These are phyloP conservation scores for Clonostachys chloroleuca DNA, from an alignment of 2,329 filamentous ascomycete genomes.

Conservation along the genomic window DNA sequence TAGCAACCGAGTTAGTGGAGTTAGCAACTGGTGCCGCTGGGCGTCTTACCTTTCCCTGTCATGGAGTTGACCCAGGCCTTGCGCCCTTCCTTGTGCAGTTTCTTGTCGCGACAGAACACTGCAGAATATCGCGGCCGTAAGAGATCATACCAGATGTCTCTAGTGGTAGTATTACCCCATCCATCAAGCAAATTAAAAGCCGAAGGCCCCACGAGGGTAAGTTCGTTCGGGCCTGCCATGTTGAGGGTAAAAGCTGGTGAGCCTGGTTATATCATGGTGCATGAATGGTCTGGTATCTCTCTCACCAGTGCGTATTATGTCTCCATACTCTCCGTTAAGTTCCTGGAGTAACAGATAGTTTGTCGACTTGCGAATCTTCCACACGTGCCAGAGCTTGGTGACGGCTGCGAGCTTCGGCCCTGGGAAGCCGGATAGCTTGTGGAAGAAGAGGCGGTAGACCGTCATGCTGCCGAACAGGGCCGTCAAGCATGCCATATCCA, in stretches of 20 bases:
- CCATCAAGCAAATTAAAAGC: not conserved
- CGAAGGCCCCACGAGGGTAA: not conserved
- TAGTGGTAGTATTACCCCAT: not conserved
- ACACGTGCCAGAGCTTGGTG: not conserved
- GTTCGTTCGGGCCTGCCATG: not conserved
- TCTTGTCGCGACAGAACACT: not conserved
- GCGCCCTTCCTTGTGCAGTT: not conserved
- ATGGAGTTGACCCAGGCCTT: not conserved
- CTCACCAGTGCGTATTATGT: not conserved
- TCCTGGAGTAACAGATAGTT: not conserved
- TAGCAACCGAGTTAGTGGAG: no score
- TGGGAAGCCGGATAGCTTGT: not conserved
- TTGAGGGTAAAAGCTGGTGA: no score
- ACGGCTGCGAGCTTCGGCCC: slow-evolving; percentile 2
- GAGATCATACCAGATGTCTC: not conserved
- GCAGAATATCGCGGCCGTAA: not conserved
- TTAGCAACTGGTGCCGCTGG: no score
- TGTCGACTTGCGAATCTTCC: not conserved
- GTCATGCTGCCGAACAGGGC: not conserved
- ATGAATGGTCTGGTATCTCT: no score
- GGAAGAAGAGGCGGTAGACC: slow-evolving; percentile 2
- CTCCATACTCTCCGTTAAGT: not conserved
- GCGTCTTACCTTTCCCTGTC: not conserved
- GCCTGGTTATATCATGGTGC: no score
- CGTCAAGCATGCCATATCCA: not conserved